Evolutionary conservation across 2,329 filamentous ascomycete genomes (phyloP).

Genomic region (Colletotrichum sp.): DNA sequence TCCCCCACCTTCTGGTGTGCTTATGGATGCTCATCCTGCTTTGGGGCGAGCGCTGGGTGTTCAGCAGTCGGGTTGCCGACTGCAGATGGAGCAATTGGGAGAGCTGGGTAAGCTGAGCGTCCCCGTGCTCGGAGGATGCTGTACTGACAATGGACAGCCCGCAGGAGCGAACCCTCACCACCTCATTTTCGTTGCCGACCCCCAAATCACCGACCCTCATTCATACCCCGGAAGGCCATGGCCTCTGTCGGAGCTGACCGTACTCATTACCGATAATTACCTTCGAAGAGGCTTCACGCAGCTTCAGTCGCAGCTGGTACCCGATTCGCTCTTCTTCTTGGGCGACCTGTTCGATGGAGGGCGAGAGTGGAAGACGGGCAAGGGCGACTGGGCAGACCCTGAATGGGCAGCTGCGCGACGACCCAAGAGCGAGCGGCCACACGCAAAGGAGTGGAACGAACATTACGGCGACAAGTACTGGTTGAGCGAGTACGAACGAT

Average conservation of each 20-base stretch:
- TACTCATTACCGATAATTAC: slow-evolving; percentile 83
- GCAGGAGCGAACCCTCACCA: slow-evolving; percentile 80
- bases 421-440: slow-evolving; percentile 56
- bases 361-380: slow-evolving; percentile 85
- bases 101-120: slow-evolving; percentile 73
- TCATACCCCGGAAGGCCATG: slow-evolving; percentile 86
- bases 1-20: slow-evolving; percentile 71
- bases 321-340: slow-evolving; percentile 88
- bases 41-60: slow-evolving; percentile 85
- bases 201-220: slow-evolving; percentile 90
- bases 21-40: slow-evolving; percentile 81
- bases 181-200: slow-evolving; percentile 85
- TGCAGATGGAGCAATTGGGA: slow-evolving; percentile 93
- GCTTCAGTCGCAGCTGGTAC: slow-evolving; percentile 77
- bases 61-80: slow-evolving; percentile 69
- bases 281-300: slow-evolving; percentile 81
- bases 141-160: slow-evolving; percentile 59
- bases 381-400: slow-evolving; percentile 64
- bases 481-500: slow-evolving; percentile 85
- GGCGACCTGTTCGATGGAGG: slow-evolving; percentile 97
- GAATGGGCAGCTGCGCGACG: slow-evolving; percentile 59
- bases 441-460: slow-evolving; percentile 71
- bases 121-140: background rate
- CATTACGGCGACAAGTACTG: slow-evolving; percentile 84
- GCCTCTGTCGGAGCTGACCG: slow-evolving; percentile 59